phyloP scores from a whole-genome alignment of 768 basidiomycete species.

The Tricholoma hemisulphureum region DNA sequence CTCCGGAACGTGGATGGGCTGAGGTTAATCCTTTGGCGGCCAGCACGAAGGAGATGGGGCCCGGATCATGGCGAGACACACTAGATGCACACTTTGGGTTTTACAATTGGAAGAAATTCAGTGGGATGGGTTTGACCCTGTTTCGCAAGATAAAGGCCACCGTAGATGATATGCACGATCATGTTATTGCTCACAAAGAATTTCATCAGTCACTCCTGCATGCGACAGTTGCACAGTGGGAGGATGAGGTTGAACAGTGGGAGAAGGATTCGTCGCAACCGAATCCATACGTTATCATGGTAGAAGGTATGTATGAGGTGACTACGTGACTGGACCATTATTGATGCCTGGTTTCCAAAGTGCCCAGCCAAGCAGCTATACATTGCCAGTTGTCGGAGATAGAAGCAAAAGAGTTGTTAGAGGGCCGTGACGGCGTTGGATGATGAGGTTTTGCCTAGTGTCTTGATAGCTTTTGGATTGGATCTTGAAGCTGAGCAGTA shows the following conservation, averaged over 20 bases:
- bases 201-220: neutral
- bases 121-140: neutral
- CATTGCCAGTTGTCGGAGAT: neutral
- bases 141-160: neutral
- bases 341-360: neutral
- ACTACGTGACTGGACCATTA: neutral
- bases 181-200: neutral
- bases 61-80: no score
- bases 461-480: conserved; percentile 5
- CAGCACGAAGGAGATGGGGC: neutral
- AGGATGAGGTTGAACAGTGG: neutral
- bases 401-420: conserved; percentile 4
- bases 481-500: conserved; percentile 9
- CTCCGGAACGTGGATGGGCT: conserved; percentile 30
- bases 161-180: no score
- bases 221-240: neutral
- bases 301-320: neutral
- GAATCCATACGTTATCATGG: neutral
- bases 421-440: conserved; percentile 1
- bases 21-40: conserved; percentile 22
- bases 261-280: neutral
- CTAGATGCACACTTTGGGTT: neutral
- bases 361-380: neutral
- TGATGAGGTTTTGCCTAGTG: neutral
- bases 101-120: neutral